phyloP scores from a whole-genome alignment of 208 protist genomes.

The Acanthamoeba royreba region DNA sequence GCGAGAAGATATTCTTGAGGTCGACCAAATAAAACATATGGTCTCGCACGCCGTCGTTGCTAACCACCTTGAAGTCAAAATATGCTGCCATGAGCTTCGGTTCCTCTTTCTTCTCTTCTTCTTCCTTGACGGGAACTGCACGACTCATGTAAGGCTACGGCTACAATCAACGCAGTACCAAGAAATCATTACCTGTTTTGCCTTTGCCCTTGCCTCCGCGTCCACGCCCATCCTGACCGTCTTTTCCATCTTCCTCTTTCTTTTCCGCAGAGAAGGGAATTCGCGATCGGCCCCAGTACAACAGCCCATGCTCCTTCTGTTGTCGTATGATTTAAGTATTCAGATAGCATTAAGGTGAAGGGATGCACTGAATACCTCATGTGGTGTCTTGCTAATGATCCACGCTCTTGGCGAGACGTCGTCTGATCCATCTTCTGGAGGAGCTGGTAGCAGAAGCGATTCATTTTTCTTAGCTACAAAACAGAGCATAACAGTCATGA shows the following conservation, averaged over 20 bases:
- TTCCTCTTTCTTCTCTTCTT: slow-evolving; percentile 4
- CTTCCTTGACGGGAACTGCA: background rate
- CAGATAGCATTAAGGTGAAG: background rate
- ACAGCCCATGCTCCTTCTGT: background rate
- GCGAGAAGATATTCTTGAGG: slow-evolving; percentile 85
- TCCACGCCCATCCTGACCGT: background rate
- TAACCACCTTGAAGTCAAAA: background rate
- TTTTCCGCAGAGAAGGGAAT: background rate
- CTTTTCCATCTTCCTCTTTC: background rate
- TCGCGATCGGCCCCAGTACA: background rate
- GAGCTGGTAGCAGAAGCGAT: background rate
- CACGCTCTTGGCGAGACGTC: background rate
- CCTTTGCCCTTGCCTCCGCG: background rate
- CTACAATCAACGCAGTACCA: too few relatives aligned
- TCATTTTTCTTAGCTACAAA: too few relatives aligned
- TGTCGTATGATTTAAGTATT: background rate
- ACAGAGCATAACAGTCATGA: too few relatives aligned
- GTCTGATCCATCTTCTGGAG: background rate
- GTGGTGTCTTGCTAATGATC: background rate
- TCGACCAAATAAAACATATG: slow-evolving; percentile 60
- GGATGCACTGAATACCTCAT: background rate
- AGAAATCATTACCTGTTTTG: background rate
- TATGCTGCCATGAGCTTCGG: background rate
- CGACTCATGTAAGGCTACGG: too few relatives aligned
- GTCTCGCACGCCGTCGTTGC: background rate